Evolutionary conservation across 148 eudicot species (phyloP), one percentile per base, ranked within the genome.

Genomic region (Beta vulgaris): DNA sequence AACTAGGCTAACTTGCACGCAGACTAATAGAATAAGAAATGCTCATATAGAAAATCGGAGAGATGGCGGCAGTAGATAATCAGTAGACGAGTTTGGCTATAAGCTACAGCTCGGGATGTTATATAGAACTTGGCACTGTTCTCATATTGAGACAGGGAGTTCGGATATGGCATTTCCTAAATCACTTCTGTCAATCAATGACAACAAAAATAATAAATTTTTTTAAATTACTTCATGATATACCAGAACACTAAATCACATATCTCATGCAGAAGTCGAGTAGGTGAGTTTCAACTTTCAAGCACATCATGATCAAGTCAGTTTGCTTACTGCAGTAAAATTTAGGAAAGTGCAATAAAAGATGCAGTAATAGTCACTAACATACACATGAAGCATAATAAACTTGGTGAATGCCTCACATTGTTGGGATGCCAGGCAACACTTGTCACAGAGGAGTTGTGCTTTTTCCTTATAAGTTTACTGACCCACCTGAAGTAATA

Each of bases 381-480:
- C 66, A 60, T 13, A 58, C 12, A 19, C 78, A 76, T 51, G 35
- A 42, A 78, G 43, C 59, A 39, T 3, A 55, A 71, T 11, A 82
- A 66, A 37, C 42, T 68, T 23, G 44, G 34, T 36, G 59, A 59
- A 55, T 72, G 40, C 80, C 96, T 78, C 76, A 92, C 98, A 75
- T 95, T 95, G 88, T 92, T 87, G 39, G 98, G 98, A 86, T 95
- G 97, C 98, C 98, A 95, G 57, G 98, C 97, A 59, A 95, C 91
- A 79, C 93, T 85, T 77, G 98, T 95, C 59, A 95, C 98, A 73
- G 98, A 91, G 59, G 98, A 95, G 68, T 95, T 91, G 61, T 95
- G 98, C 73, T 85, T 91, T 81, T 95, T 95, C 79, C 98, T 84
- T 75, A 95, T 90, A 79, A 95, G 93, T 87, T 95, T 95, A 82